Evolutionary conservation across 2,329 filamentous ascomycete species (phyloP).

Genomic region (Elsinoe perseae): DNA sequence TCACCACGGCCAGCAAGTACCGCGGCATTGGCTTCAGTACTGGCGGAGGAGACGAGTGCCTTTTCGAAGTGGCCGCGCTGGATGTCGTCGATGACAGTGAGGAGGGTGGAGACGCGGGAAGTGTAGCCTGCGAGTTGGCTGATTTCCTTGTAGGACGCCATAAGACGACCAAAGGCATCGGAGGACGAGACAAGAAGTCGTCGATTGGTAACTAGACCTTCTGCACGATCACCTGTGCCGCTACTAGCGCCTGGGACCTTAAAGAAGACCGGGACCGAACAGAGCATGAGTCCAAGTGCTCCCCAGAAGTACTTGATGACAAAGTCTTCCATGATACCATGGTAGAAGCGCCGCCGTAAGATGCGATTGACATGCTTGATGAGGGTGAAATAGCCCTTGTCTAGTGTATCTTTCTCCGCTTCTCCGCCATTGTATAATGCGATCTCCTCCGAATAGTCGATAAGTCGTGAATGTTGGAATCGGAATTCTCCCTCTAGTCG

Average conservation of each 20-base stretch:
- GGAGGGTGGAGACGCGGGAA: conserved; percentile 76
- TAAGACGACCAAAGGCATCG: conserved; percentile 88
- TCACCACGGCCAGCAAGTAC: conserved; percentile 75
- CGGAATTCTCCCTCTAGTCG: conserved; percentile 91
- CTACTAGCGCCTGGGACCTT: conserved; percentile 68
- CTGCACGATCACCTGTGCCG: conserved; percentile 41
- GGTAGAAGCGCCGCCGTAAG: conserved; percentile 79
- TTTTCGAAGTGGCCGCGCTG: conserved; percentile 88
- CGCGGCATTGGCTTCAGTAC: conserved; percentile 70
- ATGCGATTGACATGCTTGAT: conserved; percentile 99
- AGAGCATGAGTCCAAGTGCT: conserved; percentile 80
- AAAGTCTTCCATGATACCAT: conserved; percentile 99
- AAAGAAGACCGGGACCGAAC: conserved; percentile 93
- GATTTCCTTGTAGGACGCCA: conserved; percentile 97
- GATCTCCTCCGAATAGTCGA: conserved; percentile 93
- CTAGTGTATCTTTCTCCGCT: conserved; percentile 89
- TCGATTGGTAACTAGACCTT: conserved; percentile 84
- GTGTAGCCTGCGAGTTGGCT: conserved; percentile 95
- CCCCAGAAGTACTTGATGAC: conserved; percentile 99
- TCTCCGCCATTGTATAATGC: conserved; percentile 87
- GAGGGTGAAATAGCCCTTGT: conserved; percentile 97
- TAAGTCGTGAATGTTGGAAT: conserved; percentile 87
- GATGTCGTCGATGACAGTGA: conserved; percentile 93
- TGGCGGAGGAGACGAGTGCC: conserved; percentile 84
- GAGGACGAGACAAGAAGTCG: conserved; percentile 87